Percentiles rank a stretch among this genome's conserved stretches.
These are phyloP conservation scores for Phyllosticta ampelicida DNA, from an alignment of 2,329 filamentous ascomycete species.

Conservation along the genomic window DNA sequence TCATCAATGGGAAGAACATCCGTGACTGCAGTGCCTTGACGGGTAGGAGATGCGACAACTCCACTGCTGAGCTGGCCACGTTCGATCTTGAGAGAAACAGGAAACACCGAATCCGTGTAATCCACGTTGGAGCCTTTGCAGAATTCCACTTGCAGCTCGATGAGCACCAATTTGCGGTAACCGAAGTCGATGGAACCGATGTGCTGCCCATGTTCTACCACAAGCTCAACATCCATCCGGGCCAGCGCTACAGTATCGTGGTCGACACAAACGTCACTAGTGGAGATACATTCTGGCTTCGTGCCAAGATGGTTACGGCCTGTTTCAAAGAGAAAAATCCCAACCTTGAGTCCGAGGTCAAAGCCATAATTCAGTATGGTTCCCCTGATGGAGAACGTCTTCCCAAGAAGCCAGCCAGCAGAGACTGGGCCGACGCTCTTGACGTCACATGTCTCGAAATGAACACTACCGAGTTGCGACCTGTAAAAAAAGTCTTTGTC, in stretches of 20 bases:
- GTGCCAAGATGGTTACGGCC: conserved; percentile 50
- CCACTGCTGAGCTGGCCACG: conserved; percentile 17
- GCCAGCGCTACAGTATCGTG: conserved; percentile 59
- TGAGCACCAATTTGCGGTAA: conserved; percentile 50
- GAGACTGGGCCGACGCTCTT: conserved; percentile 41
- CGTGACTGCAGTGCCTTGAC: conserved; percentile 29
- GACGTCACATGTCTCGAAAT: conserved; percentile 43
- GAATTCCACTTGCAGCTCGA: conserved; percentile 49
- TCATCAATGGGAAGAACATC: conserved; percentile 32
- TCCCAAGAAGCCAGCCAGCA: conserved; percentile 27
- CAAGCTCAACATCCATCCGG: conserved; percentile 52
- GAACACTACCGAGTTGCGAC: conserved; percentile 36
- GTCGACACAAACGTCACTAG: conserved; percentile 40
- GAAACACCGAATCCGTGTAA: conserved; percentile 61
- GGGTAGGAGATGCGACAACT: conserved; percentile 26
- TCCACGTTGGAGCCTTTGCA: conserved; percentile 63
- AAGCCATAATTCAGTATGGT: conserved; percentile 40
- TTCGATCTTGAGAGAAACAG: conserved; percentile 32
- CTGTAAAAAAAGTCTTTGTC: conserved; percentile 33
- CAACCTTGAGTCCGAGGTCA: conserved; percentile 37
- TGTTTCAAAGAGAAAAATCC: conserved; percentile 47
- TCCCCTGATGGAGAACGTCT: neutral
- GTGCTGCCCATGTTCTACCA: conserved; percentile 46
- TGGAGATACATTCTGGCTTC: conserved; percentile 30
- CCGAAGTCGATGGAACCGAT: conserved; percentile 56